Evolutionary conservation across 2,329 filamentous ascomycete species (phyloP).

Genomic region (Penicillium digitatum): DNA sequence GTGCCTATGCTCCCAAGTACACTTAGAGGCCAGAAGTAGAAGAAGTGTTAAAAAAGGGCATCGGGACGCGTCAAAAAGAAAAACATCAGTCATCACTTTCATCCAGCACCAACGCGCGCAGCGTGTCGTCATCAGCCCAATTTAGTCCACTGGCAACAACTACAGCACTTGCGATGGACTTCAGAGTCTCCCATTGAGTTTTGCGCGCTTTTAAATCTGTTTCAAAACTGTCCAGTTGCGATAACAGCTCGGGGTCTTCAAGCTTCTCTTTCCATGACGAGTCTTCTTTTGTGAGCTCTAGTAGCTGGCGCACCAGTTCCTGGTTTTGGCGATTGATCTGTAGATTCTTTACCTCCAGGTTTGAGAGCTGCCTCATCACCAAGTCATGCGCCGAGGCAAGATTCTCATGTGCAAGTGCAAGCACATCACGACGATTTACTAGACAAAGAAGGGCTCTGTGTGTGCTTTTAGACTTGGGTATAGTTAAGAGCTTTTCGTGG

Average conservation of each 20-base stretch:
- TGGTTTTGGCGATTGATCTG: constrained; percentile 58
- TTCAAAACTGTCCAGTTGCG: constrained; percentile 58
- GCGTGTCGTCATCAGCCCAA: constrained; percentile 66
- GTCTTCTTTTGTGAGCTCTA: constrained; percentile 59
- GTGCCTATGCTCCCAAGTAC: not conserved
- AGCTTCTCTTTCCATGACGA: constrained; percentile 51
- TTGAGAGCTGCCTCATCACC: constrained; percentile 52
- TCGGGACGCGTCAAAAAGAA: not conserved
- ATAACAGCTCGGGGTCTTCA: constrained; percentile 50
- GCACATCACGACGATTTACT: constrained; percentile 62
- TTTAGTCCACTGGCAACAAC: constrained; percentile 78
- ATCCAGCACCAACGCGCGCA: constrained; percentile 69
- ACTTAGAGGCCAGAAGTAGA: not conserved
- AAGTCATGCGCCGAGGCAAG: constrained; percentile 53
- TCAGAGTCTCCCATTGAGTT: constrained; percentile 69
- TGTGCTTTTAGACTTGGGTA: constrained; percentile 12
- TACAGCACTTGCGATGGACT: constrained; percentile 72
- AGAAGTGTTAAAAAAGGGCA: not conserved
- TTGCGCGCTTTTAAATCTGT: constrained; percentile 58
- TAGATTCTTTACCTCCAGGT: constrained; percentile 57
- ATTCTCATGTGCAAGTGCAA: constrained; percentile 61
- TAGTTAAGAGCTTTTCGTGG: constrained; percentile 4
- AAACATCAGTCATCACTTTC: constrained; percentile 52
- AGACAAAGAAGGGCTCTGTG: constrained; percentile 63
- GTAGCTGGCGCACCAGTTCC: constrained; percentile 58